A percentile compares a stretch with the other conserved stretches of the same genome.
These are phyloP conservation scores for Leccinum disarticulatum DNA, from an alignment of 768 basidiomycete species.

Conservation along the genomic window DNA sequence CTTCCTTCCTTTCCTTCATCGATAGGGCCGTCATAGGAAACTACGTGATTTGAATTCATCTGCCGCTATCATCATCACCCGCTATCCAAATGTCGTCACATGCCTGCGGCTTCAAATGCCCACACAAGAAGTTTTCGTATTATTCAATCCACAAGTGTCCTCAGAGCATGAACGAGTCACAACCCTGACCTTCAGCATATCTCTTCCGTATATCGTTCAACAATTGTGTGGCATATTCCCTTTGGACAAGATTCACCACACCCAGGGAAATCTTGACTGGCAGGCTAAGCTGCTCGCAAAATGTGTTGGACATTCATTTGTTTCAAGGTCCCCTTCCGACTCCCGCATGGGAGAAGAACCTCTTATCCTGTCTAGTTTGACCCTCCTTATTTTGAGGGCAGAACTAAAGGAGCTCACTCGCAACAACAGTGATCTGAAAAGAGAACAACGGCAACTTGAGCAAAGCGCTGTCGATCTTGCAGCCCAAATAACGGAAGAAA, in stretches of 20 bases:
- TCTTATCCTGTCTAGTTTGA: conserved; percentile 50
- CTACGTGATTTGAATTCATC: conserved; percentile 15
- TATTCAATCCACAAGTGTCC: conserved; percentile 62
- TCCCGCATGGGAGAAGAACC: conserved; percentile 27
- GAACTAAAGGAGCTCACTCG: conserved; percentile 40
- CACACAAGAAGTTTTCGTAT: conserved; percentile 42
- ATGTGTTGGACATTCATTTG: conserved; percentile 55
- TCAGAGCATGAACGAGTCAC: conserved; percentile 51
- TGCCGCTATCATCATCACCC: conserved; percentile 50
- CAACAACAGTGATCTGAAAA: conserved; percentile 25
- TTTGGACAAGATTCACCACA: conserved; percentile 37
- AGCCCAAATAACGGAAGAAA: conserved; percentile 14
- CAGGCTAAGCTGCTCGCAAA: conserved; percentile 54
- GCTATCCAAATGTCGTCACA: conserved; percentile 57
- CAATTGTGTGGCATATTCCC: conserved; percentile 46
- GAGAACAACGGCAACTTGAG: conserved; percentile 30
- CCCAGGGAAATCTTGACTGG: conserved; percentile 46
- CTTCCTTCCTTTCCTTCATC: neutral
- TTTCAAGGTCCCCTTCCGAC: conserved; percentile 33
- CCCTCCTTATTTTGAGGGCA: conserved; percentile 42
- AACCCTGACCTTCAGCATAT: conserved; percentile 51
- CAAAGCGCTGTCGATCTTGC: conserved; percentile 19
- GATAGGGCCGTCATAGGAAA: conserved; percentile 21
- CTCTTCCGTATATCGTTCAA: conserved; percentile 38
- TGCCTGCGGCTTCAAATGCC: conserved; percentile 39